phyloP scores from a whole-genome alignment of 805 yeast species.

The Lipomyces chichibuensis region DNA sequence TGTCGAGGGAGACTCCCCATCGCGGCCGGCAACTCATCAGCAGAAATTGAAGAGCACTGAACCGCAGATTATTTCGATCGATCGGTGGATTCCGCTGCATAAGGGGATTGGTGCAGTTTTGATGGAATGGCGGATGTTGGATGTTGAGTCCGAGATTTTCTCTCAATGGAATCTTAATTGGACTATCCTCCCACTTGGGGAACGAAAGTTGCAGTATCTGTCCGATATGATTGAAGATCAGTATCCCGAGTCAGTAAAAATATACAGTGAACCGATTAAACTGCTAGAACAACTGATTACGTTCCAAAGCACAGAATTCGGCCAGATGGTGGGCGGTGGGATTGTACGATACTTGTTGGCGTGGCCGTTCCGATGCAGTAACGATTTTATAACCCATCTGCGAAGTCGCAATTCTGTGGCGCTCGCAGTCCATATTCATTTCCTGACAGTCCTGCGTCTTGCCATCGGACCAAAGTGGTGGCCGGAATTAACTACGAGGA shows the following conservation, averaged over 20 bases:
- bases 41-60: background rate
- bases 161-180: constrained; percentile 18
- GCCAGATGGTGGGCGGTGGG: constrained; percentile 6
- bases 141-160: background rate
- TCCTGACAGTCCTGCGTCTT: constrained; percentile 8
- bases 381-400: constrained; percentile 2
- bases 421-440: constrained; percentile 18
- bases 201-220: constrained; percentile 12
- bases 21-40: constrained; percentile 6
- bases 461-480: constrained; percentile 20
- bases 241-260: background rate
- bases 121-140: constrained; percentile 5
- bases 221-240: background rate
- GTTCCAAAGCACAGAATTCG: constrained; percentile 7
- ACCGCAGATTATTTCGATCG: constrained; percentile 17
- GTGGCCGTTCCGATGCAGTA: constrained; percentile 17
- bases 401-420: constrained; percentile 9
- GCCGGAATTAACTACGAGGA: constrained; percentile 10
- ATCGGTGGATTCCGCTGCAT: constrained; percentile 24
- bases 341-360: constrained; percentile 16
- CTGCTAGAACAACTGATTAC: constrained; percentile 18
- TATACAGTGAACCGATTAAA: constrained; percentile 10
- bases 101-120: constrained; percentile 16
- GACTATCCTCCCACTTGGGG: constrained; percentile 16
- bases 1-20: background rate